Base-by-base conservation (phyloP, 768 basidiomycete species). In the Mycena haematopus region DNA sequence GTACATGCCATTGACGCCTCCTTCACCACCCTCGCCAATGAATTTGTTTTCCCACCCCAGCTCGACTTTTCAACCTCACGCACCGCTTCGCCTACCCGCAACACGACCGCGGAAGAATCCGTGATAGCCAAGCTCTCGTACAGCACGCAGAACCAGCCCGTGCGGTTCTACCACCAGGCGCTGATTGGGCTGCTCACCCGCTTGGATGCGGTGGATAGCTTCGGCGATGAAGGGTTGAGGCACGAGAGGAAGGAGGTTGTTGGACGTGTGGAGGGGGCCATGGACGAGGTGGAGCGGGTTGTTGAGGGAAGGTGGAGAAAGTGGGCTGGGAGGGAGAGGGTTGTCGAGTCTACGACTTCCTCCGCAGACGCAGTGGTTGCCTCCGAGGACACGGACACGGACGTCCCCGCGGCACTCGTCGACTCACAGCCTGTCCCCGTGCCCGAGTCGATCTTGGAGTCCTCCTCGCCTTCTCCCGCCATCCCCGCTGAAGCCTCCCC, bases 91-190 rank as follows among this genome's bases (percentile, higher is more conserved):
- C 19, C 47, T 29, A 25, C 58, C 36, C 36, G 29, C 50, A 3
- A 22, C 21, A 5, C 21, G 7, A 14, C 21, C 9, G 22, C 44
- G 22, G 68, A 66, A 31, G 65, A 58, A 7, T 65, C 72, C 3
- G 60, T 67, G 5, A 72, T 71, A 22, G 71, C 74, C 7, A 75
- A 75, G 38, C 81, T 92, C 11, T 78, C 84, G 6, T 90, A 83
- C 77, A 85, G 84, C 25, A 67, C 83, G 11, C 74, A 71, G 50
- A 92, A 91, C 71, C 81, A 84, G 27, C 81, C 85, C 0, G 75
- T 91, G 40, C 86, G 86, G 57, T 81, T 79, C 63, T 87, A 89
- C 72, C 84, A 87, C 66, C 81, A 90, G 66, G 80, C 82, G 21
- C 74, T 91, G n/a, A 79, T 79, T 52, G 74, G 78, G 38, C 77